These are phyloP conservation scores for Aquilaria yunnanensis DNA, from an alignment of 345 rosid genomes.

Conservation along the genomic window DNA sequence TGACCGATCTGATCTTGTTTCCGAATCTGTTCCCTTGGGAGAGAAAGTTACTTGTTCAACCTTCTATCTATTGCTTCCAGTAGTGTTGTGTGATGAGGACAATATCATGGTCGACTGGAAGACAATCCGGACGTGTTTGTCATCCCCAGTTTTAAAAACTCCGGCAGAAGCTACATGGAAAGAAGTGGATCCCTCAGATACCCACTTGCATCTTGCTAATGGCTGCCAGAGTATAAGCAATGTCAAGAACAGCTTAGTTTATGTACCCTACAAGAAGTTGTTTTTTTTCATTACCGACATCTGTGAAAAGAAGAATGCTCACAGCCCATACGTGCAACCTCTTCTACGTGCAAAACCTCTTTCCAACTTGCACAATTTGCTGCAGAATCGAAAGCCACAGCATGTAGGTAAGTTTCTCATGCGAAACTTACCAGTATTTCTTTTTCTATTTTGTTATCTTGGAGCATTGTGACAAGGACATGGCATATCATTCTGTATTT, in stretches of 20 bases:
- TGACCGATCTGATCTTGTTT: conserved; percentile 46
- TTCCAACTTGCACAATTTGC: conserved; percentile 66
- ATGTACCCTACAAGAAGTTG: conserved; percentile 40
- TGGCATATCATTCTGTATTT: too few species aligned
- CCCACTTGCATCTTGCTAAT: conserved; percentile 53
- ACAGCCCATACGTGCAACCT: conserved; percentile 47
- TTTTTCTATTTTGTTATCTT: too few species aligned
- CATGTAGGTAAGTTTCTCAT: conserved; percentile 47
- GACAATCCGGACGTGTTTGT: conserved; percentile 55
- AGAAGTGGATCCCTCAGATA: conserved; percentile 20
- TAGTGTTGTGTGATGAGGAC: conserved; percentile 26
- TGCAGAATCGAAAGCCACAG: conserved; percentile 53
- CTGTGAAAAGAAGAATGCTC: conserved; percentile 37
- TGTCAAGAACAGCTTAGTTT: conserved; percentile 69
- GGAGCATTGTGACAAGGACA: too few species aligned
- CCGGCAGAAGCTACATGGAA: conserved; percentile 26
- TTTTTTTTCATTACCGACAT: conserved; percentile 55
- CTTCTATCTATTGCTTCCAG: conserved; percentile 83
- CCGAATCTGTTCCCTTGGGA: conserved; percentile 52
- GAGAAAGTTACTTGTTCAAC: conserved; percentile 34
- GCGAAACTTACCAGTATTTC: not conserved
- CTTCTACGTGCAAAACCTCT: conserved; percentile 77
- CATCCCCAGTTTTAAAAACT: conserved; percentile 63
- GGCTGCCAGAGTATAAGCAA: conserved; percentile 46
- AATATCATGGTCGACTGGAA: conserved; percentile 56